Base-by-base conservation (phyloP, 495 filamentous ascomycete genomes). In the Lasiosphaeria miniovina region DNA sequence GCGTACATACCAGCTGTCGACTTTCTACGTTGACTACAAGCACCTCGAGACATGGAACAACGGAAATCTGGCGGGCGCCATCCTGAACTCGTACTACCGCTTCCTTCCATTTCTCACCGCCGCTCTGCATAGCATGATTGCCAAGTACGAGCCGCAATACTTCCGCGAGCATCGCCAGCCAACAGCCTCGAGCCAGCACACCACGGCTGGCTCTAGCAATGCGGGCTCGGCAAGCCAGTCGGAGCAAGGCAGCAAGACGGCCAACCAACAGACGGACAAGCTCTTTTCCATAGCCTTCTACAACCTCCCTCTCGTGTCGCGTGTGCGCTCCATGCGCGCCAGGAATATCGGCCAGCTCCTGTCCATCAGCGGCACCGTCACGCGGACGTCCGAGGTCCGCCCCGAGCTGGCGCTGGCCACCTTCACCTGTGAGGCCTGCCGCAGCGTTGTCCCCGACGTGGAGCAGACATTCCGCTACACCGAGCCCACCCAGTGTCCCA, bases 381-480 rank as follows among this genome's bases (percentile, higher is more conserved):
- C 94, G 1, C 83, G 94, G 66, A 99, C 94, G 4, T 97, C 93
- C 7, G 94, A 99, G 77, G 93, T 99, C 32, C 84, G 94, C 48
- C 94, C 94, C 0, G 94, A 99, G 74, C 77, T 99, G 33, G 92
- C 89, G 0, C 82, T 96, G 3, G 94, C 89, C 36, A 97, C 94
- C 0, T 99, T 99, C 65, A 84, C 87, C 51, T 99, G 94, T 73
- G 90, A 98, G 70, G 83, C 75, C 55, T 99, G 94, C 72, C 84
- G 86, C 57, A 85, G 84, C 4, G 86, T 91, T 1, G 83, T 94
- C 4, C 84, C 88, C 6, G 94, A 96, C 67, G 86, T 99, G 17
- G 94, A 99, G 77, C 94, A 99, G 74, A 96, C 90, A 3, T 99
- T 99, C 77, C 85, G 90, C 60, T 99, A 96, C 74, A 97, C 92